Conservation (phyloP, 495 filamentous ascomycete genomes). For the Lasiosphaeria hispida region DNA sequence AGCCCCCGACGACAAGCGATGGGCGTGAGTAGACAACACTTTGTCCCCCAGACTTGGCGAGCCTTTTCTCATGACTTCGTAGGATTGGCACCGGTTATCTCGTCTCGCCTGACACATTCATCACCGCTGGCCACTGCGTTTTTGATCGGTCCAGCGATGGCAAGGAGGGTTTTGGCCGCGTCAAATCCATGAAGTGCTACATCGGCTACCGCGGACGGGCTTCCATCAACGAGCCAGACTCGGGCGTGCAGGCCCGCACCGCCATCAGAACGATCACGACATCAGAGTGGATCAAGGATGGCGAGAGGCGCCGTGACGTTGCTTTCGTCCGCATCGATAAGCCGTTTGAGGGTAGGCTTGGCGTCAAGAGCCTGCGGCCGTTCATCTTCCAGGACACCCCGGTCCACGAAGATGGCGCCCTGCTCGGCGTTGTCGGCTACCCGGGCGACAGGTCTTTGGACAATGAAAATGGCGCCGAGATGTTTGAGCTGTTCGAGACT, state of each 20-base stretch:
- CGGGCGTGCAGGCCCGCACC: conserved; percentile 34
- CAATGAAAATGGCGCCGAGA: conserved; percentile 36
- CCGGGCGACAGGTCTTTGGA: conserved; percentile 34
- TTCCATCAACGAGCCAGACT: conserved; percentile 18
- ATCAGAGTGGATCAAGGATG: conserved; percentile 33
- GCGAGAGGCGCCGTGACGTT: conserved; percentile 35
- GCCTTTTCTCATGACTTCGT: too few relatives aligned
- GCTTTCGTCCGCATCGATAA: conserved; percentile 37
- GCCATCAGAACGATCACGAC: conserved; percentile 37
- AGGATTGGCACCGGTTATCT: conserved; percentile 39
- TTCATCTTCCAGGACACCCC: conserved; percentile 33
- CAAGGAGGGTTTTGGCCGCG: conserved; percentile 24
- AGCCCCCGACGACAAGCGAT: conserved; percentile 24
- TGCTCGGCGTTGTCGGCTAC: conserved; percentile 43
- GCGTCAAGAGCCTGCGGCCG: conserved; percentile 12
- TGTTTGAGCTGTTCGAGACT: conserved; percentile 31
- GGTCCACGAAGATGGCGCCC: conserved; percentile 16
- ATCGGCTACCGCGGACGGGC: conserved; percentile 38
- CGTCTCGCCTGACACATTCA: conserved; percentile 34
- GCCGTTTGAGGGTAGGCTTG: conserved; percentile 35
- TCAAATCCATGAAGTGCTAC: conserved; percentile 36
- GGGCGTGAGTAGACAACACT: neutral
- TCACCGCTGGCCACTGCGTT: conserved; percentile 41
- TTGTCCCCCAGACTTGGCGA: too few relatives aligned
- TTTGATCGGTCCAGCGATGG: conserved; percentile 34